Evolutionary conservation across 768 basidiomycete species (phyloP).

Genomic region (Dioszegia aurantiaca): DNA sequence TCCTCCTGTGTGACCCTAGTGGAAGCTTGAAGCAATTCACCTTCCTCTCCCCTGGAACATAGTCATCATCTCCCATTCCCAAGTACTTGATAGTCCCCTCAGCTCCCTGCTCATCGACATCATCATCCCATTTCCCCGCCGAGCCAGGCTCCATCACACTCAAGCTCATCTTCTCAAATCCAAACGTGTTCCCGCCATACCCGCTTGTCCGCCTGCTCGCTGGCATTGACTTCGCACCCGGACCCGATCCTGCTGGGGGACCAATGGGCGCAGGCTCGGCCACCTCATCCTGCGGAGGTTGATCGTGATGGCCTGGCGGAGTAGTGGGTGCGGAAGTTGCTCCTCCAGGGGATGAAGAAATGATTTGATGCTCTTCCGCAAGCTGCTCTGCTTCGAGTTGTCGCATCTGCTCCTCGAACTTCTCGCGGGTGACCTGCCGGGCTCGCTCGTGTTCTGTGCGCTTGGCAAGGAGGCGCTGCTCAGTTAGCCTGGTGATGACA

Average conservation of each 20-base stretch:
- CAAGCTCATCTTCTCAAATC: constrained; percentile 51
- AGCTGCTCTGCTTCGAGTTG: constrained; percentile 86
- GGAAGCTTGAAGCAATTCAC: constrained; percentile 13
- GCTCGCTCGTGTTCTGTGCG: constrained; percentile 86
- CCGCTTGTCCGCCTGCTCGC: constrained; percentile 46
- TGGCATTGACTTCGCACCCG: constrained; percentile 50
- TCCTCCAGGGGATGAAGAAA: constrained; percentile 38
- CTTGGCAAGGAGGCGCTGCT: constrained; percentile 80
- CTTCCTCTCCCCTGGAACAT: constrained; percentile 54
- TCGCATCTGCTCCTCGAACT: constrained; percentile 97
- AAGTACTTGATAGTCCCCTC: constrained; percentile 53
- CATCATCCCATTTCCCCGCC: constrained; percentile 40
- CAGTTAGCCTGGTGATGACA: constrained; percentile 6
- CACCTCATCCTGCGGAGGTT: neutral
- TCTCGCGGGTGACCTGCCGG: constrained; percentile 75
- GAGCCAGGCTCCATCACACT: constrained; percentile 36
- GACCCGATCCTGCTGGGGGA: neutral
- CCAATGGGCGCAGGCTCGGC: constrained; percentile 11
- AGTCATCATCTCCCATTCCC: constrained; percentile 72
- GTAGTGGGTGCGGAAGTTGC: constrained; percentile 42
- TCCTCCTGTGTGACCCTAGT: neutral
- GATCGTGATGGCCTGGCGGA: constrained; percentile 24
- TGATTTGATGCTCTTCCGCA: constrained; percentile 55
- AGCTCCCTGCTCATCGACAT: constrained; percentile 48
- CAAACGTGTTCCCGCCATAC: constrained; percentile 43